Conservation (phyloP, 108 stramenopile species). For the Craspedostauros australis region DNA sequence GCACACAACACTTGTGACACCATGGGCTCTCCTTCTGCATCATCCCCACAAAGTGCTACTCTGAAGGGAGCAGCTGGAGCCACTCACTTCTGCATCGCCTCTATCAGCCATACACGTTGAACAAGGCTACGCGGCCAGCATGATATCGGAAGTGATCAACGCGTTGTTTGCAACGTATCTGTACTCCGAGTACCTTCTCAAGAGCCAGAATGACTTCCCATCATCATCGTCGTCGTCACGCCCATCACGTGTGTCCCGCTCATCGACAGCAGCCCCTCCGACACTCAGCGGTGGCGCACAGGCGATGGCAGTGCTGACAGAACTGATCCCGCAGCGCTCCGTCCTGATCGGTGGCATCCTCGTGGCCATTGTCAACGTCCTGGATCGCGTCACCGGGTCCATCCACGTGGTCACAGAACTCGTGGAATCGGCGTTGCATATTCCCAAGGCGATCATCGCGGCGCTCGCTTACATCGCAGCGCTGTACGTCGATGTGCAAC, state of each 20-base stretch:
- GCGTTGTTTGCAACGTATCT: constrained; percentile 74
- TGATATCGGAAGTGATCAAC: constrained; percentile 71
- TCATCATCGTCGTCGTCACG: background rate
- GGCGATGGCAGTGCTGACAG: background rate
- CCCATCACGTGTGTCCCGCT: background rate
- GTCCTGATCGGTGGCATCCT: constrained; percentile 12
- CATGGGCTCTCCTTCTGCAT: too few relatives aligned
- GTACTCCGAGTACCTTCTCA: constrained; percentile 61
- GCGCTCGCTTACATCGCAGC: constrained; percentile 46
- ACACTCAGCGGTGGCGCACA: background rate
- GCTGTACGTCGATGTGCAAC: constrained; percentile 58
- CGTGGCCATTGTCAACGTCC: constrained; percentile 40
- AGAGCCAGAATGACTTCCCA: too few relatives aligned
- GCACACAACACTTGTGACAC: too few relatives aligned
- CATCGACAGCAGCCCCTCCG: background rate
- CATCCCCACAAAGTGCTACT: too few relatives aligned
- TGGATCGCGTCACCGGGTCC: constrained; percentile 40
- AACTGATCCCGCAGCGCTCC: background rate
- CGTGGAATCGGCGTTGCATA: constrained; percentile 33
- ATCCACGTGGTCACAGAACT: constrained; percentile 17
- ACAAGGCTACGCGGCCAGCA: constrained; percentile 14
- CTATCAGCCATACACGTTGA: too few relatives aligned
- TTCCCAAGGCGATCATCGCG: constrained; percentile 55
- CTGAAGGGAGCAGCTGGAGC: too few relatives aligned
- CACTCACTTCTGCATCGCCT: too few relatives aligned